phyloP scores from a whole-genome alignment of 2,329 filamentous ascomycete genomes.

The Gliomastix tumulicola region DNA sequence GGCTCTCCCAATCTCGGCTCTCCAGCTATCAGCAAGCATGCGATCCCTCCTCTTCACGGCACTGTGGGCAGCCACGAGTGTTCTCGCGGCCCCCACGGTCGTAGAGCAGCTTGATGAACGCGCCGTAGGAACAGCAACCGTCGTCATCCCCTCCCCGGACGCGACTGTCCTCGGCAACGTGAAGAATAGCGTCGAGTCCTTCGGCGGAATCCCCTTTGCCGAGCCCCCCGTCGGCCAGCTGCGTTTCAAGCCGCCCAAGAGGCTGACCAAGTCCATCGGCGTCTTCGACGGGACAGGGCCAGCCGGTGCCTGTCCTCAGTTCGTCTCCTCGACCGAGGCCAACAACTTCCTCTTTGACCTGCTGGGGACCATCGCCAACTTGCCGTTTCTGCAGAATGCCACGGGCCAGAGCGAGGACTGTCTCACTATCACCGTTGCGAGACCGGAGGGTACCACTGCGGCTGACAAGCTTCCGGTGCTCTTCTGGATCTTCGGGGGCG shows the following conservation, averaged over 20 bases:
- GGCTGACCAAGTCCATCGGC: constrained; percentile 43
- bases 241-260: constrained; percentile 62
- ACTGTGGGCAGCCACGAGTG: no score
- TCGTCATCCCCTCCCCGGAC: constrained; percentile 8
- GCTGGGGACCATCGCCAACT: constrained; percentile 29
- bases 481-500: constrained; percentile 52
- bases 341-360: constrained; percentile 22
- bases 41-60: no score
- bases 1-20: no score
- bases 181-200: constrained; percentile 58
- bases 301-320: constrained; percentile 61
- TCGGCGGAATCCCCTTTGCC: constrained; percentile 70
- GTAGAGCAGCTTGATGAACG: not conserved
- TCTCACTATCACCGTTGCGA: constrained; percentile 37
- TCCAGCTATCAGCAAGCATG: no score
- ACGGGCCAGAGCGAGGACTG: constrained; percentile 43
- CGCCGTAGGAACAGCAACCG: constrained; percentile 4
- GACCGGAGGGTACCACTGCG: constrained; percentile 33
- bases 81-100: no score
- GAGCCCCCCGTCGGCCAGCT: constrained; percentile 59
- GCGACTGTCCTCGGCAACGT: constrained; percentile 13
- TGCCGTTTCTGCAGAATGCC: constrained; percentile 34
- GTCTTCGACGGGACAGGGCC: constrained; percentile 51
- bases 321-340: constrained; percentile 36
- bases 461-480: constrained; percentile 43